Percentiles rank a stretch among this genome's conserved stretches.
Conservation (phyloP, 2,329 filamentous ascomycete species). For the Purpureocillium takamizusanense region DNA sequence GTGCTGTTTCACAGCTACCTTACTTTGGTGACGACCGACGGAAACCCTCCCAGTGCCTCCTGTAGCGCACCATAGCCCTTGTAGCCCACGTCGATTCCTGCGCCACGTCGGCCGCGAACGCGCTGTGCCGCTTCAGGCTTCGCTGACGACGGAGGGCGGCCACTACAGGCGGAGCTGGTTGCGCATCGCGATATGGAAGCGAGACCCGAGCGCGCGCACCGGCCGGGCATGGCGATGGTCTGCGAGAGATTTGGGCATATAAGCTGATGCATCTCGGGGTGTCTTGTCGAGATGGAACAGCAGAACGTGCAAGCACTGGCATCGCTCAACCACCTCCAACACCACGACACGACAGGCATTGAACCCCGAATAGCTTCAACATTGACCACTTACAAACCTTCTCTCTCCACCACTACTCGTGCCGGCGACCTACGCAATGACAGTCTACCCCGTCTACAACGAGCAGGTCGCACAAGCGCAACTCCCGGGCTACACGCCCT, state of each 20-base stretch:
- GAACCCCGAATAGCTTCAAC: too few relatives aligned
- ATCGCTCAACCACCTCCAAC: too few relatives aligned
- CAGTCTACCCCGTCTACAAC: slow-evolving; percentile 8
- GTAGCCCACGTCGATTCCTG: too few relatives aligned
- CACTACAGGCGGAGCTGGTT: neutral
- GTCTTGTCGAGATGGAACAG: neutral
- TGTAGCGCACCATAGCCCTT: too few relatives aligned
- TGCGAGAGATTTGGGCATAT: neutral
- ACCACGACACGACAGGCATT: too few relatives aligned
- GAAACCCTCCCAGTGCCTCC: too few relatives aligned
- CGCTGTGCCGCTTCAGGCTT: neutral
- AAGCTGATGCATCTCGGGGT: neutral
- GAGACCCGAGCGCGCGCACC: neutral
- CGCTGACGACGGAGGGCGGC: neutral
- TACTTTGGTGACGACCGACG: too few relatives aligned
- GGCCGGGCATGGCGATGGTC: neutral
- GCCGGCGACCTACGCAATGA: too few relatives aligned
- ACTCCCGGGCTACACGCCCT: slow-evolving; percentile 9
- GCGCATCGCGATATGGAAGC: neutral
- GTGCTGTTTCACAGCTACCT: too few relatives aligned
- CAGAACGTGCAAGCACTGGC: too few relatives aligned
- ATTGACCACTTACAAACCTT: neutral
- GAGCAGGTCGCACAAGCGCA: slow-evolving; percentile 12
- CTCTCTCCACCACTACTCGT: neutral
- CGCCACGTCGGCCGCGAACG: neutral